Evolutionary conservation across 495 filamentous ascomycete genomes (phyloP), one percentile per base, ranked within the genome.

Genomic region (Lophiotrema nucula): DNA sequence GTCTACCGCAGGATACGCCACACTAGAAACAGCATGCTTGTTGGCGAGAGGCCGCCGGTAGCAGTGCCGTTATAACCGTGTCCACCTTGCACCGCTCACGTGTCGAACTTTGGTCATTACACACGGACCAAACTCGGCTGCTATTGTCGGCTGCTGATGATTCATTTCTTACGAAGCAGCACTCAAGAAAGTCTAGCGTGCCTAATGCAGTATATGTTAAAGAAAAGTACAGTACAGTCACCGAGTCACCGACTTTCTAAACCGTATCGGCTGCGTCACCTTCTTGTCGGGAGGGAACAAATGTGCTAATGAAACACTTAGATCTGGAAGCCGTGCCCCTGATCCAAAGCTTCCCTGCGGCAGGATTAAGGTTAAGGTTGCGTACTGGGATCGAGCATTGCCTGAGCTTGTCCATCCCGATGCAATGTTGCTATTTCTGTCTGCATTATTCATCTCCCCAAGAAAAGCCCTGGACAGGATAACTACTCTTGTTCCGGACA

Each of bases 291-390:
- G 24, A 28, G 11, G 33, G 46, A 51, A 3, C 24, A 15, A 12
- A 42, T 28, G 2, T 19, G 21, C 23, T 12, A 28, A 1, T 37
- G 5, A 37, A 47, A 48, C n/a, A 39, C 47, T 15, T 35, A 8
- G 31, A 15, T 35, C 31, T 15, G 31, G 31, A 35, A 6, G 23
- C 16, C 16, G 19, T 1, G 35, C 24, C 56, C 56, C 47, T 60
- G 56, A 60, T 47, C 41, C 26, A 47, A 16, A 10, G 22, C 33
- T n/a, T 25, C 23, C 42, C 19, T 43, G 51, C 24, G 15, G 58
- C 28, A 28, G 18, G 39, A 56, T 62, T 62, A 62, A 62, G 46
- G 51, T 56, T 62, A 62, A 56, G 45, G 21, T 46, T 62, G 35
- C 28, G 15, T 21, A 38, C 11, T 16, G 23, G 51, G 31, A 44